A percentile compares a stretch with the other conserved stretches of the same genome.
These are phyloP conservation scores for Umbelopsis vinacea DNA, from an alignment of 192 early-diverging fungal species.

Conservation along the genomic window DNA sequence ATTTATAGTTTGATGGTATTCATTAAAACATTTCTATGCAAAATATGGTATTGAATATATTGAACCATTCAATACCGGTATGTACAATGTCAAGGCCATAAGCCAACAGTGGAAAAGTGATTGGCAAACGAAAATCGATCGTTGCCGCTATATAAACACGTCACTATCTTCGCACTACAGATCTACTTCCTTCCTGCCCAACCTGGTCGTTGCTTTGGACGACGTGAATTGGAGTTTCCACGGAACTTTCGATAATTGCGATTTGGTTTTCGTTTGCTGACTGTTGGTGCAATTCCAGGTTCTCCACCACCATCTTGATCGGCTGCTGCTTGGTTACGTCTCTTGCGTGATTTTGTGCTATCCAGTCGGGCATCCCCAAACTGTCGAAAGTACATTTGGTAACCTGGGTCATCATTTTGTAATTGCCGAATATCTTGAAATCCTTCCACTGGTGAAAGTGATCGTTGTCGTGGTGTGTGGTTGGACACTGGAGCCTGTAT, in stretches of 20 bases:
- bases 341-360: background rate
- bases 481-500: background rate
- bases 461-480: background rate
- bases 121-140: too few relatives aligned
- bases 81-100: too few relatives aligned
- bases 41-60: too few relatives aligned
- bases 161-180: too few relatives aligned
- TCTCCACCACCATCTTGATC: background rate
- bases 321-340: background rate
- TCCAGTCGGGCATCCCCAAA: background rate
- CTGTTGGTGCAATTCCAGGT: background rate
- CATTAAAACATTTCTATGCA: too few relatives aligned
- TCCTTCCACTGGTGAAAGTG: background rate
- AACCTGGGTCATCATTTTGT: background rate
- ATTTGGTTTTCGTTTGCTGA: background rate
- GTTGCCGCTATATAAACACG: too few relatives aligned
- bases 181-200: too few relatives aligned
- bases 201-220: too few relatives aligned
- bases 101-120: too few relatives aligned
- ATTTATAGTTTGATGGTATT: too few relatives aligned
- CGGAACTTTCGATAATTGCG: background rate
- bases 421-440: conserved; percentile 16
- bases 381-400: conserved; percentile 10
- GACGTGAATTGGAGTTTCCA: background rate
- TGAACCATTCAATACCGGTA: too few relatives aligned